Conservation (phyloP, 2,329 filamentous ascomycete species). For the Zopfia rhizophila region DNA sequence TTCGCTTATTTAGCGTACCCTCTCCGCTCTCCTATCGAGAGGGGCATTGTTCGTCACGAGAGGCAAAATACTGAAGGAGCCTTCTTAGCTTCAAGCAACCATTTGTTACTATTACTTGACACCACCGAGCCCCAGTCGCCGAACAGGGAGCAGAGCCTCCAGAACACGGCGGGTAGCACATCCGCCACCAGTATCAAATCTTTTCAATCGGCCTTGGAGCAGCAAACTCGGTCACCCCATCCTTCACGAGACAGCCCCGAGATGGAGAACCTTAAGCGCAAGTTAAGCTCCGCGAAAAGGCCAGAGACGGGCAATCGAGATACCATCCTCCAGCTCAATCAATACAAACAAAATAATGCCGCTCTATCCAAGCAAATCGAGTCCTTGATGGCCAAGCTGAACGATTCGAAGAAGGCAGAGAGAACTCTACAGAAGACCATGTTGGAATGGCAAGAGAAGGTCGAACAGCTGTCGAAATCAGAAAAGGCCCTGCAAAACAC, state of each 20-base stretch:
- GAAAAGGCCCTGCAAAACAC: conserved; percentile 48
- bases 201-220: conserved; percentile 35
- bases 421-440: conserved; percentile 40
- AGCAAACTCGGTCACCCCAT: conserved; percentile 37
- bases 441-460: conserved; percentile 39
- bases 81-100: conserved; percentile 39
- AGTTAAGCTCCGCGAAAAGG: conserved; percentile 45
- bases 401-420: conserved; percentile 50
- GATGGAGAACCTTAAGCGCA: conserved; percentile 52
- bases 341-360: conserved; percentile 48
- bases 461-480: conserved; percentile 36
- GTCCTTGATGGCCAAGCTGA: conserved; percentile 53
- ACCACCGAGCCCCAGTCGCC: conserved; percentile 36
- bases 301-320: conserved; percentile 47
- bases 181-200: conserved; percentile 34
- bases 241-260: conserved; percentile 37
- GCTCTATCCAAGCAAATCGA: conserved; percentile 50
- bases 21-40: not conserved
- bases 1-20: not conserved
- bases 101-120: conserved; percentile 38
- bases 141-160: conserved; percentile 29
- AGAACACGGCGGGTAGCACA: conserved; percentile 25
- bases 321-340: conserved; percentile 50
- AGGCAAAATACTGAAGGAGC: conserved; percentile 4
- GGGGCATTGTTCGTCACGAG: not conserved